Evolutionary conservation across 805 yeast species (phyloP).

Genomic region (Ogataea sp.): DNA sequence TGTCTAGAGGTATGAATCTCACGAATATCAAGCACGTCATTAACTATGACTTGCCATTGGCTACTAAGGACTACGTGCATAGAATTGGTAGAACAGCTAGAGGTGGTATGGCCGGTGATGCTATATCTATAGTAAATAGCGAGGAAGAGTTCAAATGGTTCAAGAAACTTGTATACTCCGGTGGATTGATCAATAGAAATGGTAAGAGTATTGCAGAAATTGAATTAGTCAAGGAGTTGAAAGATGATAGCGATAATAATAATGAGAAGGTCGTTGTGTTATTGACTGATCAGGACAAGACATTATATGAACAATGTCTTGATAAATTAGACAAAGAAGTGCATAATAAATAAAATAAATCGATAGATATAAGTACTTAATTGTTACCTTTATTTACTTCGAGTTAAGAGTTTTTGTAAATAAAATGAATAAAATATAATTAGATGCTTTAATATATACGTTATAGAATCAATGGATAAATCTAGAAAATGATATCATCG

Average conservation of each 20-base stretch:
- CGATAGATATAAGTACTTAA: too few relatives aligned
- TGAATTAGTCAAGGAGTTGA: constrained; percentile 17
- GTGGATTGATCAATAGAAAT: constrained; percentile 45
- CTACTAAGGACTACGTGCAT: constrained; percentile 89
- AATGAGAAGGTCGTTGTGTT: constrained; percentile 15
- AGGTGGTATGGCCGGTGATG: constrained; percentile 73
- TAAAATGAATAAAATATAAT: too few relatives aligned
- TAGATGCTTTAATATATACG: too few relatives aligned
- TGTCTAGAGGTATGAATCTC: constrained; percentile 93
- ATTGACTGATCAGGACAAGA: constrained; percentile 28
- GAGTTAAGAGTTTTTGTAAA: too few relatives aligned
- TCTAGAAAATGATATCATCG: neutral
- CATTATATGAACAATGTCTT: constrained; percentile 36
- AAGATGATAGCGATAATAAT: neutral
- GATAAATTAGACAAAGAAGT: constrained; percentile 36
- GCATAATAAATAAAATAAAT: constrained; percentile 5
- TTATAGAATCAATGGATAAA: neutral
- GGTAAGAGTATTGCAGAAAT: constrained; percentile 26
- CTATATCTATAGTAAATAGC: constrained; percentile 67
- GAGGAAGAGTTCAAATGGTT: constrained; percentile 71
- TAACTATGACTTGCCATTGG: constrained; percentile 85
- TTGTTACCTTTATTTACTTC: too few relatives aligned
- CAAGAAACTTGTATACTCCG: constrained; percentile 34
- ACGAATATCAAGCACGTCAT: constrained; percentile 62
- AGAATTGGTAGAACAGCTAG: constrained; percentile 97